phyloP scores from a whole-genome alignment of 148 eudicot species.

The Chenopodium quinoa region DNA sequence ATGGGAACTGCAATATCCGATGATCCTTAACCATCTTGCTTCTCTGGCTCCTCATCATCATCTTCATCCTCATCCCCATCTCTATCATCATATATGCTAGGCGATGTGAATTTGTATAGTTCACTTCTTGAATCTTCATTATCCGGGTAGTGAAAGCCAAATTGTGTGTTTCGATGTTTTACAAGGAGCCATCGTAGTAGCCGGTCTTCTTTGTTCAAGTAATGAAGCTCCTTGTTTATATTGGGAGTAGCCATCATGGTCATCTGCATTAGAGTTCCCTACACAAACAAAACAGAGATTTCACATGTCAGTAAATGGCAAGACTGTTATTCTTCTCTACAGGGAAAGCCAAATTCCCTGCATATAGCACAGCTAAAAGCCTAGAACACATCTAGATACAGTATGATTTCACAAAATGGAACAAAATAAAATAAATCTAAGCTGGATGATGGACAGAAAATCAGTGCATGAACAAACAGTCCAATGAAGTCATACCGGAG shows the following conservation, averaged over 20 bases:
- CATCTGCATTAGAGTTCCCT: slow-evolving; percentile 92
- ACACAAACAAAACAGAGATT: background rate
- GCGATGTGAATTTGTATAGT: slow-evolving; percentile 22
- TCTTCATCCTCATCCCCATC: slow-evolving; percentile 43
- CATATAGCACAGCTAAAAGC: background rate
- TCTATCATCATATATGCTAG: slow-evolving; percentile 29
- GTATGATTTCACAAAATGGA: background rate
- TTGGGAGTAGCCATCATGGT: slow-evolving; percentile 95
- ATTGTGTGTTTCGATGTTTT: slow-evolving; percentile 61
- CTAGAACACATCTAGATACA: background rate
- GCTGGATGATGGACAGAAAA: background rate
- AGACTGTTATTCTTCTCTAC: background rate
- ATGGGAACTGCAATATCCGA: background rate
- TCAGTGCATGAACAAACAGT: background rate
- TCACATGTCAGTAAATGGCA: background rate
- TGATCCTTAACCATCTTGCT: slow-evolving; percentile 14
- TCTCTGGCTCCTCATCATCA: slow-evolving; percentile 36
- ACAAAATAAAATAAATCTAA: background rate
- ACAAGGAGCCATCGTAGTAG: slow-evolving; percentile 85
- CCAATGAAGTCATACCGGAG: background rate
- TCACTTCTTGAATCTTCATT: slow-evolving; percentile 39
- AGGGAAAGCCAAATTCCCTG: background rate
- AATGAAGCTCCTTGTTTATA: slow-evolving; percentile 77
- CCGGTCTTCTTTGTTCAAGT: slow-evolving; percentile 92
- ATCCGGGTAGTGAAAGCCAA: slow-evolving; percentile 28